phyloP scores from a whole-genome alignment of 768 basidiomycete genomes.

The Hydnomerulius pinastri region DNA sequence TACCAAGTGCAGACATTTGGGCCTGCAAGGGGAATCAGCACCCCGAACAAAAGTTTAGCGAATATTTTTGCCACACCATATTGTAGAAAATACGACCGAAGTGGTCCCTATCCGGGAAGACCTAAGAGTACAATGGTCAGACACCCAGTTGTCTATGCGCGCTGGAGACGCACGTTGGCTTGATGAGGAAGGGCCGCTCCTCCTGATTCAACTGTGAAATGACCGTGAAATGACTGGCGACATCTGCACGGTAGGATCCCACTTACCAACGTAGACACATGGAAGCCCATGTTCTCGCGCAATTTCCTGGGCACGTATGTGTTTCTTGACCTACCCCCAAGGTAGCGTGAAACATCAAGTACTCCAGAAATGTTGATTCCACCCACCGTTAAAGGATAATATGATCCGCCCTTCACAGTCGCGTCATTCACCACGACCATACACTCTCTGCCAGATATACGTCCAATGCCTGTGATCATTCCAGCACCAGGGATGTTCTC shows the following conservation, averaged over 20 bases:
- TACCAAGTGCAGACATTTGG: constrained; percentile 89
- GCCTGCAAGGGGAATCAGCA: constrained; percentile 49
- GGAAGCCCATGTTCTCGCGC: constrained; percentile 89
- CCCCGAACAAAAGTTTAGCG: neutral
- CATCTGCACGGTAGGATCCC: neutral
- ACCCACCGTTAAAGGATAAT: constrained; percentile 80
- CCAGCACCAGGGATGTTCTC: constrained; percentile 85
- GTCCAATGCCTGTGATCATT: constrained; percentile 83
- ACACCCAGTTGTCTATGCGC: neutral
- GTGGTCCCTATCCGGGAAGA: constrained; percentile 94
- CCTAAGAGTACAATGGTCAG: constrained; percentile 34
- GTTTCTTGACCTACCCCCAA: constrained; percentile 79
- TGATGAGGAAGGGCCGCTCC: constrained; percentile 92
- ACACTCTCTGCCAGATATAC: constrained; percentile 80
- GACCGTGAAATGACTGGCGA: constrained; percentile 7
- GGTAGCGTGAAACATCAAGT: constrained; percentile 1
- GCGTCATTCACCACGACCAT: constrained; percentile 94
- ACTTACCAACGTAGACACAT: constrained; percentile 87
- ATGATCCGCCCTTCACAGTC: constrained; percentile 90
- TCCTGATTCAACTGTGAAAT: constrained; percentile 79
- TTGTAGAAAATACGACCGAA: constrained; percentile 98
- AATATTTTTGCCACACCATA: constrained; percentile 57
- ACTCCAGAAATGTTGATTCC: neutral
- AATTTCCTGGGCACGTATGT: constrained; percentile 91
- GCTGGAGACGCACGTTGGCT: constrained; percentile 57